phyloP scores from a whole-genome alignment of 352 stramenopile species.

The Pythium grandisporangium region DNA sequence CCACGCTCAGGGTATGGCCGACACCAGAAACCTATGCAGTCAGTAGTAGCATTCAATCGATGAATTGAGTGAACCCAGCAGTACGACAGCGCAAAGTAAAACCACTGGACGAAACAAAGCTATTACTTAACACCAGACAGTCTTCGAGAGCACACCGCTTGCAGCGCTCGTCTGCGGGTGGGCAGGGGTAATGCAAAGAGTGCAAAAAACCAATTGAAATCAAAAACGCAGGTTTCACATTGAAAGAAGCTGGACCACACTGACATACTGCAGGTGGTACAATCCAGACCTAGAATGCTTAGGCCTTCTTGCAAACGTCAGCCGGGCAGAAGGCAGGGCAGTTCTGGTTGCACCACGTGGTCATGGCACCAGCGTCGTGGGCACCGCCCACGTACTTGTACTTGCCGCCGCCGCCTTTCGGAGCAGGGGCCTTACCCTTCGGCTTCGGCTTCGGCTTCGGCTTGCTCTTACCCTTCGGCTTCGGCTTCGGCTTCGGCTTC shows the following conservation, averaged over 20 bases:
- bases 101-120: no score
- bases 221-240: not conserved
- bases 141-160: no score
- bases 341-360: slow-evolving; percentile 12
- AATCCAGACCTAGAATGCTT: not conserved
- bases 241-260: not conserved
- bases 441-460: not conserved
- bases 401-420: slow-evolving; percentile 4
- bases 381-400: slow-evolving; percentile 6
- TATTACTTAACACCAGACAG: no score
- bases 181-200: no score
- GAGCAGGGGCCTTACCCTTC: not conserved
- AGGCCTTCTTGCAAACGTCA: slow-evolving; percentile 4
- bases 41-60: no score
- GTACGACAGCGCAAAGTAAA: no score
- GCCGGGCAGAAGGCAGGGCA: slow-evolving; percentile 8
- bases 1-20: no score
- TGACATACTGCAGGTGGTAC: not conserved
- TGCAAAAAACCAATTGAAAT: no score
- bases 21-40: no score
- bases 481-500: not conserved
- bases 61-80: no score
- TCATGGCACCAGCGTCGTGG: slow-evolving; percentile 4
- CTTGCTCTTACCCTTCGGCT: not conserved
- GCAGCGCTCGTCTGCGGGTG: no score